These are phyloP conservation scores for Triglochin maritima DNA, from an alignment of 106 monocot species.

Conservation along the genomic window DNA sequence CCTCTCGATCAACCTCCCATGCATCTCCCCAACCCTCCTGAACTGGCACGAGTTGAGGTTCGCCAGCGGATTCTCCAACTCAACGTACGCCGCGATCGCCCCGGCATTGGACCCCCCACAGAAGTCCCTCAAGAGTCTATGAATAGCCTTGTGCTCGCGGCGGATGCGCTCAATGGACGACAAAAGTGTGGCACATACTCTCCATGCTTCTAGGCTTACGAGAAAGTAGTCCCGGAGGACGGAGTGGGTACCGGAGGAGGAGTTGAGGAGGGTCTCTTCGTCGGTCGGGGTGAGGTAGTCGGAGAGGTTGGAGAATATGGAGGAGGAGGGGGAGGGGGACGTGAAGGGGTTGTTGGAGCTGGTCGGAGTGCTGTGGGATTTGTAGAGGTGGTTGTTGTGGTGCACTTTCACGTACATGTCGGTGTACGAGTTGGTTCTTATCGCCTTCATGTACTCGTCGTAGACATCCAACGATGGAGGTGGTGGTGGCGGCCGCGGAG, in stretches of 20 bases:
- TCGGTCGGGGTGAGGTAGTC: constrained; percentile 10
- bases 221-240: constrained; percentile 57
- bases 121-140: constrained; percentile 9
- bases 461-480: constrained; percentile 1
- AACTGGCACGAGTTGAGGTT: constrained; percentile 24
- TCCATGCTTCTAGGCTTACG: constrained; percentile 32
- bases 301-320: constrained; percentile 6
- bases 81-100: constrained; percentile 19
- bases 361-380: constrained; percentile 1
- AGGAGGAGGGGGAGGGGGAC: background rate
- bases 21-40: constrained; percentile 20
- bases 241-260: constrained; percentile 7
- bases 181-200: constrained; percentile 40
- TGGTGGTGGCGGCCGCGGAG: no score
- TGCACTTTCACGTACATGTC: constrained; percentile 10
- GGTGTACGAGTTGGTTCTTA: constrained; percentile 20
- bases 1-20: constrained; percentile 18
- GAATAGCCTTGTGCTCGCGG: constrained; percentile 21
- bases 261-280: constrained; percentile 1
- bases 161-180: constrained; percentile 34
- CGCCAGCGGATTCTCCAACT: constrained; percentile 53
- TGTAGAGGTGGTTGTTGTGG: constrained; percentile 3
- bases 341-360: background rate
- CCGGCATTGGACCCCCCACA: background rate
- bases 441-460: constrained; percentile 21